Base-by-base conservation (phyloP, 1,284 basidiomycete genomes). In the Wolfiporia cocos region DNA sequence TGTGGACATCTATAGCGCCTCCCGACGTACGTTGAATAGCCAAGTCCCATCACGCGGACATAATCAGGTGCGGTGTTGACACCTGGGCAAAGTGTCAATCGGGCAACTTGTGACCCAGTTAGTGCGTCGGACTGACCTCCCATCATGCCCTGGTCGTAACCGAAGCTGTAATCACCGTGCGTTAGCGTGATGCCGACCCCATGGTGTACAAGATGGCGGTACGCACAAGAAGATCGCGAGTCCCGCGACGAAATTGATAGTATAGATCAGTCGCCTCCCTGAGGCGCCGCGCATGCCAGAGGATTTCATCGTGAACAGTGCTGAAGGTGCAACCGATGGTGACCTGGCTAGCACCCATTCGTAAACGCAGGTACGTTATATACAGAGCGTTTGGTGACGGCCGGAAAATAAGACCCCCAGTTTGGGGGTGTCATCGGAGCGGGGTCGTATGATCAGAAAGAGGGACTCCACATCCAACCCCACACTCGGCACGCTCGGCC, bases 91-190 rank as follows among this genome's bases (percentile, higher is more conserved):
- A 7, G 11, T 2, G 24, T 34, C 34, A 20, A 33, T 14, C 36
- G 19, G 10, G 6, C 14, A 11, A 34, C 29, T 9, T 12, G 12
- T 5, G n/a, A 14, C 32, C 5, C 23, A 11, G 5, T 29, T 15
- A 4, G 19, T 19, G 31, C 17, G 12, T 21, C 21, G 34, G 20
- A 35, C 49, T 18, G 35, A 43, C 52, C 71, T 24, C 71, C 71
- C 73, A 76, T 75, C 66, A 74, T 71, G 37, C 73, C 73, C 59
- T 76, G 72, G 53, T 74, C 72, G 66, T 74, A 75, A 20, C 73
- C 73, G 52, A 73, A 73, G 50, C 70, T 73, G 40, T 12, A 24
- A 1, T 6, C 34, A 14, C n/a, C 15, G 21, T 30, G 14, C n/a
- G 18, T 39, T 4, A 28, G 35, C 24, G n/a, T 18, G 10, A 26